A percentile compares a stretch with the other conserved stretches of the same genome.
These are phyloP conservation scores for Hylodesmum podocarpum DNA, from an alignment of 306 rosid genomes.

Conservation along the genomic window DNA sequence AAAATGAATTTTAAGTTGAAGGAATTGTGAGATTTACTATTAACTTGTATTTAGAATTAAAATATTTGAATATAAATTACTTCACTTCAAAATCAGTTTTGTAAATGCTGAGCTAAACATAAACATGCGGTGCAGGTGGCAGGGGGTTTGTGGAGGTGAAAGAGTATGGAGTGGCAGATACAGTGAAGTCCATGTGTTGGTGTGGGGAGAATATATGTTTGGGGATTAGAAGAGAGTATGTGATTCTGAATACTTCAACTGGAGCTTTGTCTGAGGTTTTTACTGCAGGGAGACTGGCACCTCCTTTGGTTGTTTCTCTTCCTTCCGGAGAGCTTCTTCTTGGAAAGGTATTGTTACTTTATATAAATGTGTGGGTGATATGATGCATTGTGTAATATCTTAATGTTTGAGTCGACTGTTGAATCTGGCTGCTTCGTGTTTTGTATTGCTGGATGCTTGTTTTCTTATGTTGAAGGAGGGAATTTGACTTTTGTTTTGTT, in stretches of 20 bases:
- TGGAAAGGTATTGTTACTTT: slow-evolving; percentile 68
- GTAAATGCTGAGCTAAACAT: not conserved
- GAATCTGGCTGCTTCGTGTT: not conserved
- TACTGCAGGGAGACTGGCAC: slow-evolving; percentile 91
- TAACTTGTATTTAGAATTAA: not conserved
- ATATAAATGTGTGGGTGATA: not conserved
- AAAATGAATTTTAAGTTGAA: no score
- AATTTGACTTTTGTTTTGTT: slow-evolving; percentile 1
- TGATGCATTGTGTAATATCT: not conserved
- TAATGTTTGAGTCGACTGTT: not conserved
- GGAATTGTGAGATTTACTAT: no score
- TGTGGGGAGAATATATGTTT: slow-evolving; percentile 95
- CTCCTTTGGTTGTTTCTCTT: slow-evolving; percentile 87
- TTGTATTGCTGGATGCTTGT: not conserved
- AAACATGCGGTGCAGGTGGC: slow-evolving; percentile 51
- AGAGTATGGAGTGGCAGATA: slow-evolving; percentile 81
- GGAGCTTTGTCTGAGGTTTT: slow-evolving; percentile 85
- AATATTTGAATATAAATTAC: not conserved
- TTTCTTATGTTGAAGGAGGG: slow-evolving; percentile 16
- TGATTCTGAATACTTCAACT: slow-evolving; percentile 73
- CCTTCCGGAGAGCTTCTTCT: slow-evolving; percentile 98
- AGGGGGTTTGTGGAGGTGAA: slow-evolving; percentile 98
- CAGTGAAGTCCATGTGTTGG: slow-evolving; percentile 93
- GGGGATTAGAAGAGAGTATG: slow-evolving; percentile 82
- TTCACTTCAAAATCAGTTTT: not conserved